Evolutionary conservation across 1,284 basidiomycete genomes (phyloP).

Genomic region (Trametes versicolor): DNA sequence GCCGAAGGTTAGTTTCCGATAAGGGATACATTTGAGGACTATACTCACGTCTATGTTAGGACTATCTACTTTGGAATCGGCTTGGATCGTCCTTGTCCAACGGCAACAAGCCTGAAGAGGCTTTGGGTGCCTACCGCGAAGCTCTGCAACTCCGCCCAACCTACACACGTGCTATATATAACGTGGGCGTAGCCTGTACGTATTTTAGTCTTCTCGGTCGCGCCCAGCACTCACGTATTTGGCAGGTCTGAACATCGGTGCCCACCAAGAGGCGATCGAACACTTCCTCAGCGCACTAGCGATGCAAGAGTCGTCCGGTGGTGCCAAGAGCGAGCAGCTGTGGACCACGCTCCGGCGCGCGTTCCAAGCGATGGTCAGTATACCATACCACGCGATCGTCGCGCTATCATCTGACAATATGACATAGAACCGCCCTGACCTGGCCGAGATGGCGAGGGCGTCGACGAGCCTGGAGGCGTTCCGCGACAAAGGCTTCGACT

Average conservation of each 20-base stretch:
- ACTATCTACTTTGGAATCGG: slow-evolving; percentile 97
- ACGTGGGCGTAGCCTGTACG: slow-evolving; percentile 95
- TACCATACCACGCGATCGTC: slow-evolving; percentile 15
- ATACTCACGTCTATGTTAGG: slow-evolving; percentile 53
- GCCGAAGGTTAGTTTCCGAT: slow-evolving; percentile 60
- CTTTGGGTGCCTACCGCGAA: slow-evolving; percentile 93
- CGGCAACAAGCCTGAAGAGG: slow-evolving; percentile 94
- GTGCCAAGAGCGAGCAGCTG: slow-evolving; percentile 83
- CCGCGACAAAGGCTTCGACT: slow-evolving; percentile 86
- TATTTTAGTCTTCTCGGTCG: slow-evolving; percentile 27
- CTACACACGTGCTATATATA: slow-evolving; percentile 97
- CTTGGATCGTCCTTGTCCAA: slow-evolving; percentile 96
- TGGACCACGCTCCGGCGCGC: slow-evolving; percentile 94
- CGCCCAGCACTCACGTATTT: background rate
- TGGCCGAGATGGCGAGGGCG: slow-evolving; percentile 70
- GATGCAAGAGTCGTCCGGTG: slow-evolving; percentile 74
- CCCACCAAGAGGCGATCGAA: slow-evolving; percentile 95
- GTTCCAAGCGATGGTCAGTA: slow-evolving; percentile 80
- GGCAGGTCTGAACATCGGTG: slow-evolving; percentile 92
- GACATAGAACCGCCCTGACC: slow-evolving; percentile 65
- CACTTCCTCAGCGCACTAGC: slow-evolving; percentile 95
- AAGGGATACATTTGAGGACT: slow-evolving; percentile 24
- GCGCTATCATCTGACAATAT: slow-evolving; percentile 24
- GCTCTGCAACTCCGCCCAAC: slow-evolving; percentile 95
- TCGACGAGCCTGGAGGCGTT: slow-evolving; percentile 72